These are phyloP conservation scores for Eruca vesicaria DNA, from an alignment of 441 rosid species.

Conservation along the genomic window DNA sequence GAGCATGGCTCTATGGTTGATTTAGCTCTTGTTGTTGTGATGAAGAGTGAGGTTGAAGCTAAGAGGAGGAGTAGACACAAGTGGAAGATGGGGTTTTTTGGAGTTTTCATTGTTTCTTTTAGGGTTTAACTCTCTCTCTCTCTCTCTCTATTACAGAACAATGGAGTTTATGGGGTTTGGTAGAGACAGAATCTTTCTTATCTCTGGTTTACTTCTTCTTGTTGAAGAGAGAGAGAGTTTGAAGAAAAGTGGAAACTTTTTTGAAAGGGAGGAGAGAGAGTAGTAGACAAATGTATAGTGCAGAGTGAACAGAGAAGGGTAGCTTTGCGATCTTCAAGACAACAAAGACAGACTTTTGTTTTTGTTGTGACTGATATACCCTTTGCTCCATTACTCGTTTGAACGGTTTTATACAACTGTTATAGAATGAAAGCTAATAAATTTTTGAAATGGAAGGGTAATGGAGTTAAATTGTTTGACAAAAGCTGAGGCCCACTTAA, in stretches of 20 bases:
- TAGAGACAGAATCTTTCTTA: constrained; percentile 5
- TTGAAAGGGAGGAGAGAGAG: constrained; percentile 10
- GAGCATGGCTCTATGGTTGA: constrained; percentile 97
- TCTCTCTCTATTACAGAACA: not conserved
- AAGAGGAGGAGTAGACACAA: constrained; percentile 20
- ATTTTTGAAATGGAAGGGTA: too few species aligned
- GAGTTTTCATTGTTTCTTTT: constrained; percentile 5
- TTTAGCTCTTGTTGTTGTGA: constrained; percentile 46
- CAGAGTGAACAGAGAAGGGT: constrained; percentile 34
- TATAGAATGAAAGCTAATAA: too few species aligned
- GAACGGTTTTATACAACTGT: not conserved
- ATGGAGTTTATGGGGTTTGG: not conserved
- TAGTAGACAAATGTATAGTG: constrained; percentile 23
- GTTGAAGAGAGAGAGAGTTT: constrained; percentile 8
- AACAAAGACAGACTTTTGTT: constrained; percentile 20
- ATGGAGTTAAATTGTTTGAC: not conserved
- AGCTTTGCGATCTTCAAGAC: constrained; percentile 26
- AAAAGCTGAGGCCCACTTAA: constrained; percentile 21
- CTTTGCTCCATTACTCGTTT: not conserved
- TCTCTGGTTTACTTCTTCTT: not conserved
- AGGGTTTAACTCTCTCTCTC: constrained; percentile 10
- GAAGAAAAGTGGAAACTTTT: not conserved
- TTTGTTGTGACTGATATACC: constrained; percentile 22
- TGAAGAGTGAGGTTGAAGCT: constrained; percentile 34
- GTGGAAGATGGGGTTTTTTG: not conserved